phyloP scores from a whole-genome alignment of 2,329 filamentous ascomycete genomes.

The Immersiporthe knoxdaviesiana region DNA sequence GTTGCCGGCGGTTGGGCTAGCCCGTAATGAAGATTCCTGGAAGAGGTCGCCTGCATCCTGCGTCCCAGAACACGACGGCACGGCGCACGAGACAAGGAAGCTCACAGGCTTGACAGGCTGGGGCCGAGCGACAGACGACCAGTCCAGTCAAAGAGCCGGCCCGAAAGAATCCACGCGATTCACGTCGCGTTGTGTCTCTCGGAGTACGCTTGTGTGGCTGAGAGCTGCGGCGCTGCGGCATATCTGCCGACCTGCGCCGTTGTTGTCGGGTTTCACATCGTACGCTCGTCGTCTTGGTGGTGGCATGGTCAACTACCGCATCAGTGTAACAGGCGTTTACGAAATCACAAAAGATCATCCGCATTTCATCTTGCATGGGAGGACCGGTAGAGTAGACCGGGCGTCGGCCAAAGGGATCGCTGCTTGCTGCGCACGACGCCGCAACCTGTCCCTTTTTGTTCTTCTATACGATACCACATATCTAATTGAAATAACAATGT shows the following conservation, averaged over 20 bases:
- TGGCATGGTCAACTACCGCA: neutral
- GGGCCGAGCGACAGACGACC: slow-evolving; percentile 8
- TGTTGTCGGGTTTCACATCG: neutral
- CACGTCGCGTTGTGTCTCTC: slow-evolving; percentile 25
- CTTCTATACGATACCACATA: slow-evolving; percentile 23
- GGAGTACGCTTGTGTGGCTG: slow-evolving; percentile 18
- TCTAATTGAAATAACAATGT: slow-evolving; percentile 16
- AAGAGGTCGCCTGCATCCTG: neutral
- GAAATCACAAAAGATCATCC: slow-evolving; percentile 22
- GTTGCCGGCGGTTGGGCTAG: slow-evolving; percentile 90
- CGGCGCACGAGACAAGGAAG: slow-evolving; percentile 16
- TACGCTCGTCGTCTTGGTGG: neutral
- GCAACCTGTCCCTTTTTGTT: slow-evolving; percentile 17
- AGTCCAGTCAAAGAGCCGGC: neutral
- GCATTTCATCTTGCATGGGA: slow-evolving; percentile 26
- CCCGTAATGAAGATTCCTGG: slow-evolving; percentile 37
- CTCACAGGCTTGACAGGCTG: slow-evolving; percentile 6
- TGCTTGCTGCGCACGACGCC: slow-evolving; percentile 6
- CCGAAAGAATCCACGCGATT: slow-evolving; percentile 19
- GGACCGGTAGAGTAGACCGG: slow-evolving; percentile 1
- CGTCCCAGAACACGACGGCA: slow-evolving; percentile 18
- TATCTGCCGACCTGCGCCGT: neutral
- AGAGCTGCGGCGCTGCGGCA: slow-evolving; percentile 22
- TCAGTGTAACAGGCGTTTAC: slow-evolving; percentile 16
- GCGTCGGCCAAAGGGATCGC: neutral